phyloP scores from a whole-genome alignment of 1,139 yeast species.

The Kurtzmaniella quercitrusa region DNA sequence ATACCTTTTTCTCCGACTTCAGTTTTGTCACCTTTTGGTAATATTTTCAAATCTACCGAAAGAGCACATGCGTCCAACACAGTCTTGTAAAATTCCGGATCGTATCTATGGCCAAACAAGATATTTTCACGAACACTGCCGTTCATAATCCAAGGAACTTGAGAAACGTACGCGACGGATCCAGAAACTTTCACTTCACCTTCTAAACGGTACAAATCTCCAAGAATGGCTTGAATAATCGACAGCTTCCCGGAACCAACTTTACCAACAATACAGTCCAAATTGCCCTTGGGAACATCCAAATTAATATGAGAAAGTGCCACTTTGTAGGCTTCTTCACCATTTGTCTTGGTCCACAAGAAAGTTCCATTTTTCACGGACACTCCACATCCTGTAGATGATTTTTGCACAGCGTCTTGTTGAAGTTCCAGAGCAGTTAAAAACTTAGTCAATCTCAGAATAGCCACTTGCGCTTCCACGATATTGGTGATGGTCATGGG shows the following conservation, averaged over 20 bases:
- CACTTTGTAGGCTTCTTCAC: constrained; percentile 54
- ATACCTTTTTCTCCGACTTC: constrained; percentile 97
- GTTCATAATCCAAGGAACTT: constrained; percentile 91
- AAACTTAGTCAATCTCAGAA: constrained; percentile 69
- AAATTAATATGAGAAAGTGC: constrained; percentile 73
- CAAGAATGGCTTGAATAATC: constrained; percentile 74
- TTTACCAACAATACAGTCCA: constrained; percentile 85
- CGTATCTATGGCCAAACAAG: constrained; percentile 82
- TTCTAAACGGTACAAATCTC: constrained; percentile 75
- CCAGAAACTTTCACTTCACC: constrained; percentile 79
- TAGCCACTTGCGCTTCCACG: constrained; percentile 88
- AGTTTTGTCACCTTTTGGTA: constrained; percentile 87
- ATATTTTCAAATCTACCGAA: constrained; percentile 65
- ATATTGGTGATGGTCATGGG: constrained; percentile 86
- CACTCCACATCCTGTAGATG: constrained; percentile 67
- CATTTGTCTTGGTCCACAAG: constrained; percentile 81
- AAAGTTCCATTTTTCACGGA: constrained; percentile 72
- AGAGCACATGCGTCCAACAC: constrained; percentile 90
- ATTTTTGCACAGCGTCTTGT: constrained; percentile 60
- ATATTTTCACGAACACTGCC: constrained; percentile 89
- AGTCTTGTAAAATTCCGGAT: constrained; percentile 71
- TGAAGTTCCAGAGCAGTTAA: constrained; percentile 79
- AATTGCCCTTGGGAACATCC: constrained; percentile 70
- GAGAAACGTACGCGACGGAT: constrained; percentile 85
- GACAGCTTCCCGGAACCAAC: constrained; percentile 95